Evolutionary conservation across 225 moss, liverwort and hornwort genomes (phyloP).

Genomic region (Rhytidiadelphus loreus): DNA sequence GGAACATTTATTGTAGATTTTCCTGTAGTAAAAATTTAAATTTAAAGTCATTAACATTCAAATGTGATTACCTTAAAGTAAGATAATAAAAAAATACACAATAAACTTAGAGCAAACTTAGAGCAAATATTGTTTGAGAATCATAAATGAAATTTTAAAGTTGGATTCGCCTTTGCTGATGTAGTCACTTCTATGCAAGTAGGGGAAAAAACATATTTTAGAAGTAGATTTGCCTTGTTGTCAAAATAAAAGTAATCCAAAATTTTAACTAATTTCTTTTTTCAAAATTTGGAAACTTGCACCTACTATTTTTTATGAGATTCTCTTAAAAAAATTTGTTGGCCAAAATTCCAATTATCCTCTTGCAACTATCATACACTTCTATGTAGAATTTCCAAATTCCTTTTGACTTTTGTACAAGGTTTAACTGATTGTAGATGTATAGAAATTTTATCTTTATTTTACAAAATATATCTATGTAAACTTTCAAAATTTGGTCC

Average conservation of each 20-base stretch:
- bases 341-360: not conserved
- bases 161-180: no score
- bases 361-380: not conserved
- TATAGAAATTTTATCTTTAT: rapidly evolving
- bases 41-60: rapidly evolving
- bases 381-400: not conserved
- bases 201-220: no score
- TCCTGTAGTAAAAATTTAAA: not conserved
- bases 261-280: no score
- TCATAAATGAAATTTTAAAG: no score
- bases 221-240: no score
- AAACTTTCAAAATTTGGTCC: not conserved
- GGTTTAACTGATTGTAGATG: not conserved
- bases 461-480: not conserved
- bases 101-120: not conserved
- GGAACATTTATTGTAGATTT: not conserved
- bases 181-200: no score
- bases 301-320: no score
- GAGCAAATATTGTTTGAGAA: no score
- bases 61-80: not conserved
- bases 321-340: no score
- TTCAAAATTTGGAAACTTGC: no score
- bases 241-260: no score
- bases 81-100: no score
- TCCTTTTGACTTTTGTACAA: not conserved